Evolutionary conservation across 352 stramenopile genomes (phyloP).

Genomic region (Phytophthora sp.): DNA sequence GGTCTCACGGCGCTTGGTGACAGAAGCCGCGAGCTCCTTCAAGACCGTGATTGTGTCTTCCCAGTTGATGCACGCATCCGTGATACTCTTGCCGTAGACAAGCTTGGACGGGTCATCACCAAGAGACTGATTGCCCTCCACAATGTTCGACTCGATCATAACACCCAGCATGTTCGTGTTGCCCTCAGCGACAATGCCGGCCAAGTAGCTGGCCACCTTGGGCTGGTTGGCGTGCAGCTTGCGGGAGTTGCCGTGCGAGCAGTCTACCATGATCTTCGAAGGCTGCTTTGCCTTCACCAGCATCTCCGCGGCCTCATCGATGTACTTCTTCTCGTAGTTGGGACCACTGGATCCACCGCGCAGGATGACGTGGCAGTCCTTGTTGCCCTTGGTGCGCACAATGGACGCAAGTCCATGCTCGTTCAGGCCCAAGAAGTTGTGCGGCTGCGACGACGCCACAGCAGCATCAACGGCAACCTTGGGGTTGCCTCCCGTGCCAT

Average conservation of each 20-base stretch:
- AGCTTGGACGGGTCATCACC: conserved; percentile 69
- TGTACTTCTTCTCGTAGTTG: conserved; percentile 84
- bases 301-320: conserved; percentile 64
- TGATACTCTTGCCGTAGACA: conserved; percentile 88
- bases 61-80: conserved; percentile 87
- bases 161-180: conserved; percentile 76
- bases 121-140: conserved; percentile 85
- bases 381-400: conserved; percentile 88
- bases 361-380: conserved; percentile 86
- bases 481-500: conserved; percentile 78
- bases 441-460: conserved; percentile 68
- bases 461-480: conserved; percentile 85
- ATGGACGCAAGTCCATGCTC: conserved; percentile 84
- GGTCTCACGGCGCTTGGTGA: conserved; percentile 35
- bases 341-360: conserved; percentile 73
- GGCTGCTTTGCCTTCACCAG: conserved; percentile 72
- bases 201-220: conserved; percentile 77
- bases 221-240: conserved; percentile 87
- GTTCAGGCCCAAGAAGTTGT: conserved; percentile 87
- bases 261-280: conserved; percentile 88
- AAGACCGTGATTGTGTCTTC: conserved; percentile 75
- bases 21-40: conserved; percentile 60
- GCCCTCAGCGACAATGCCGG: conserved; percentile 65
- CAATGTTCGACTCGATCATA: conserved; percentile 91
- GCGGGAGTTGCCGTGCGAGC: conserved; percentile 88